These are phyloP conservation scores for Boletus rubropictus DNA, from an alignment of 768 basidiomycete species.

Conservation along the genomic window DNA sequence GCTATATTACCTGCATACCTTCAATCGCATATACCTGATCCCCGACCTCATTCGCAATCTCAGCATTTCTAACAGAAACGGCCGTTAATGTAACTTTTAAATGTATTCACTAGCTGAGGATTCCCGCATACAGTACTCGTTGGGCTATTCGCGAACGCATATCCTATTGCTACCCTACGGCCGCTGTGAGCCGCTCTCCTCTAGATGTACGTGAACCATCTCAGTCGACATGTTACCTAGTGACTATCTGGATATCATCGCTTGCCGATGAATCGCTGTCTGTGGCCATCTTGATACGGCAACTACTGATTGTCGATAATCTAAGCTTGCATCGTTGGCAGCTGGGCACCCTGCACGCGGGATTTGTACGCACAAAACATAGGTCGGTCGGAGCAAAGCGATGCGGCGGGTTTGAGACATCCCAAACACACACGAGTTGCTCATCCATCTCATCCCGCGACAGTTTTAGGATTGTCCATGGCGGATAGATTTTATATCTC, in stretches of 20 bases:
- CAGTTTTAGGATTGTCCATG: background rate
- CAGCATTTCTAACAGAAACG: conserved; percentile 26
- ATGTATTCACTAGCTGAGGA: conserved; percentile 22
- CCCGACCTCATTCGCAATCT: conserved; percentile 13
- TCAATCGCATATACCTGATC: conserved; percentile 23
- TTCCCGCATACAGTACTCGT: conserved; percentile 20
- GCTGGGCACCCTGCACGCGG: background rate
- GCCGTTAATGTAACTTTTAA: conserved; percentile 21
- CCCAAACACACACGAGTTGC: background rate
- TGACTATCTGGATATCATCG: background rate
- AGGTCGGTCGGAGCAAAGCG: background rate
- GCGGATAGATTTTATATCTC: too few species aligned
- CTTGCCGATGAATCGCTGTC: background rate
- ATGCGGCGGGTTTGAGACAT: conserved; percentile 5
- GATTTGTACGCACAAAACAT: background rate
- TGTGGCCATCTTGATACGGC: background rate
- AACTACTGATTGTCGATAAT: conserved; percentile 1
- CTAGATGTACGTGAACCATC: too few species aligned
- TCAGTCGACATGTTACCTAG: background rate
- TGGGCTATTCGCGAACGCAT: conserved; percentile 12
- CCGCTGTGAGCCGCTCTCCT: background rate
- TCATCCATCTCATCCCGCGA: background rate
- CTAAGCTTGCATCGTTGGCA: background rate
- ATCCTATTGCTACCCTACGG: background rate
- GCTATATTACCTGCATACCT: conserved; percentile 4